These are phyloP conservation scores for Penicillium sp. DNA, from an alignment of 2,329 filamentous ascomycete species.

Conservation along the genomic window DNA sequence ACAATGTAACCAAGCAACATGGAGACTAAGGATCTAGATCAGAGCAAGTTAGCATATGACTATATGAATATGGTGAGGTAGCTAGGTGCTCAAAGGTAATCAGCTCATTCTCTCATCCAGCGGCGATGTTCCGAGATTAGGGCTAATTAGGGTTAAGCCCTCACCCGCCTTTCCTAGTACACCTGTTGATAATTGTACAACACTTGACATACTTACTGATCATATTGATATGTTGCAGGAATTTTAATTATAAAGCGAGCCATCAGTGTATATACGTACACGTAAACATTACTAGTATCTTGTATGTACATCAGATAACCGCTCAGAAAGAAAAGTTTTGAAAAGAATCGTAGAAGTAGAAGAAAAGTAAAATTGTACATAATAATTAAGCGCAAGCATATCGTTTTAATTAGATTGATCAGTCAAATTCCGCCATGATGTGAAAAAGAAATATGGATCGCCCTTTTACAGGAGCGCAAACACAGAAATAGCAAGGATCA, in stretches of 20 bases:
- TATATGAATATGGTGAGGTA: no score
- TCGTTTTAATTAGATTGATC: background rate
- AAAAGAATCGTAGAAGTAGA: conserved; percentile 1
- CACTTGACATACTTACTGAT: background rate
- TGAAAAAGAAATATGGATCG: background rate
- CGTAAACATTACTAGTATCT: background rate
- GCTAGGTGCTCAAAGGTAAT: no score
- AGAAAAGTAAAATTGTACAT: conserved; percentile 6
- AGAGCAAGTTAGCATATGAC: no score
- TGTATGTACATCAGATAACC: background rate
- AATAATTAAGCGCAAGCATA: conserved; percentile 7
- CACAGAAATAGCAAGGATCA: conserved; percentile 2
- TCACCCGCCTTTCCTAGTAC: no score
- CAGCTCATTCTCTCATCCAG: no score
- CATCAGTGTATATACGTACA: background rate
- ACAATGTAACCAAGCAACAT: no score
- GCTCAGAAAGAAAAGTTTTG: background rate
- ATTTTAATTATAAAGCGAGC: background rate
- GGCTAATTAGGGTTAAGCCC: no score
- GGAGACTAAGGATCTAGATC: no score
- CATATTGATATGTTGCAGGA: background rate
- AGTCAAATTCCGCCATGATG: background rate
- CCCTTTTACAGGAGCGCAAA: conserved; percentile 8
- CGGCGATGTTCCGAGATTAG: no score
- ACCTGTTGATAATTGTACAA: no score